Evolutionary conservation across 2,329 filamentous ascomycete genomes (phyloP).

Genomic region (Orbilia ellipsospora): DNA sequence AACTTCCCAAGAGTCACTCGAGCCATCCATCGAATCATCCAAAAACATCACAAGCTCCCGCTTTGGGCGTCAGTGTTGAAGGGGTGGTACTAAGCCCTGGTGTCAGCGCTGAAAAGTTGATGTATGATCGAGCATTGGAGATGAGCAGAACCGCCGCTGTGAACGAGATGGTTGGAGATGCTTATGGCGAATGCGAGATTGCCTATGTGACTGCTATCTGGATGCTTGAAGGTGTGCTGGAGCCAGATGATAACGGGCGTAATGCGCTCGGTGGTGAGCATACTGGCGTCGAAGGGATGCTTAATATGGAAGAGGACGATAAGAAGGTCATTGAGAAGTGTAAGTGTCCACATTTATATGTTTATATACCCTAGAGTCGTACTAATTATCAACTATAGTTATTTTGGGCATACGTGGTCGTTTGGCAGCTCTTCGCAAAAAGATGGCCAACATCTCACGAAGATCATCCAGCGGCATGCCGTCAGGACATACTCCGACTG

Average conservation of each 20-base stretch:
- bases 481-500: conserved; percentile 31
- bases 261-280: conserved; percentile 56
- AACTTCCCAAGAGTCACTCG: conserved; percentile 84
- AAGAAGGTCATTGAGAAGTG: conserved; percentile 66
- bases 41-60: conserved; percentile 40
- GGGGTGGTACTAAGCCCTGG: conserved; percentile 84
- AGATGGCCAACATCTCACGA: conserved; percentile 65
- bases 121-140: conserved; percentile 96
- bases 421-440: conserved; percentile 65
- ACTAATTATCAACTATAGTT: conserved; percentile 63
- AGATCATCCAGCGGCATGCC: conserved; percentile 62
- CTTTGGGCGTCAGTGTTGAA: conserved; percentile 53
- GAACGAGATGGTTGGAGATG: conserved; percentile 92
- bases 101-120: conserved; percentile 92
- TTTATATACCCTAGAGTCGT: background rate
- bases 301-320: conserved; percentile 64
- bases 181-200: conserved; percentile 86
- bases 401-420: conserved; percentile 65
- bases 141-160: conserved; percentile 96
- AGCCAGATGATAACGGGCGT: conserved; percentile 72
- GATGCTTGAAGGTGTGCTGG: conserved; percentile 93
- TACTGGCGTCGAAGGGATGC: conserved; percentile 59
- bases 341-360: conserved; percentile 61
- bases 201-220: conserved; percentile 92
- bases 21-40: conserved; percentile 82